Evolutionary conservation across 345 rosid species (phyloP), one percentile per base, ranked within the genome.

Genomic region (Kernera saxatilis): DNA sequence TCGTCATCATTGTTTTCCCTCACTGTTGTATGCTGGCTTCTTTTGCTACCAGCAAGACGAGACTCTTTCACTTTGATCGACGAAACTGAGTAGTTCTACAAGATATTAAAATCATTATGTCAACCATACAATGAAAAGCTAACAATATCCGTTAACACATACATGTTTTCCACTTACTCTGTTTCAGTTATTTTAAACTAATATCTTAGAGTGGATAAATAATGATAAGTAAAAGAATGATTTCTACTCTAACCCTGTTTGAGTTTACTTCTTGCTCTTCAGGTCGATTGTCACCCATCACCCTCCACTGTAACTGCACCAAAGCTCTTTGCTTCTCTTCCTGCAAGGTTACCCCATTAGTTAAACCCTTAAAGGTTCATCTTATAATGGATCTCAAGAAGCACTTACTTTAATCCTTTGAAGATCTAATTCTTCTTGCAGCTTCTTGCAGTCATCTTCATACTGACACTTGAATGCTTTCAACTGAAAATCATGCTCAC

Each of bases 241-340:
- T 69, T 53, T 54, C 49, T 8, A 63, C 55, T 33, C 77, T 39
- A 68, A 89, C 93, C 96, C 77, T 81, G 69, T 79, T 83, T 1
- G 94, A 87, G 81, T 75, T 82, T 61, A 85, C 90, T 85, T 87
- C 94, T 60, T 83, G 93, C 50, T 92, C 96, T 69, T 84, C 96
- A 50, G 84, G 84, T 40, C 85, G 86, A 72, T 88, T 86, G 77
- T 89, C 86, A 67, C 94, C 39, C 96, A 92, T 89, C 65, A 92
- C 96, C 78, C 77, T 87, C 98, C 94, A 89, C 82, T 92, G 98
- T 80, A 92, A 21, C 76, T 92, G 96, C 82, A 92, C 78, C 72
- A 92, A 75, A 61, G 96, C 88, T 72, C 86, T 85, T 80, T 92
- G 98, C 84, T 85, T 84, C 26, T 87, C 94, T 80, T 89, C 96